These are phyloP conservation scores for Casuarina cunninghamiana DNA, from an alignment of 306 rosid genomes.

Conservation along the genomic window DNA sequence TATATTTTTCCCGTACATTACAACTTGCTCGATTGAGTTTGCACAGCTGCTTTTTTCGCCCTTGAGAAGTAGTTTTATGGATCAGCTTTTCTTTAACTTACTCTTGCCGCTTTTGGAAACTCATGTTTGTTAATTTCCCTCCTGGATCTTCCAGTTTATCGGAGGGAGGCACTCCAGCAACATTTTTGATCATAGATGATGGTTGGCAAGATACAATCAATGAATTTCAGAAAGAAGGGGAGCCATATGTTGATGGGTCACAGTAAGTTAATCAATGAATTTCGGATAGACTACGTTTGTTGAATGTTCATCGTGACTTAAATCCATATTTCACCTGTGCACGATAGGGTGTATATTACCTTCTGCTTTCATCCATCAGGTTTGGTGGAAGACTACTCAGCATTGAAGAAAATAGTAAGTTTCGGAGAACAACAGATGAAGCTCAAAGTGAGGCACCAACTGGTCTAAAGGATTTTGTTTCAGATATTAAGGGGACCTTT, in stretches of 20 bases:
- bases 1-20: not conserved
- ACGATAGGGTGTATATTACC: not conserved
- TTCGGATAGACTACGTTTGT: not conserved
- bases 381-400: conserved; percentile 43
- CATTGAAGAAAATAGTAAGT: conserved; percentile 39
- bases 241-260: conserved; percentile 43
- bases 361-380: conserved; percentile 24
- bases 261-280: conserved; percentile 29
- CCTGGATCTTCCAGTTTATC: conserved; percentile 30
- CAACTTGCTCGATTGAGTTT: not conserved
- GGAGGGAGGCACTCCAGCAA: conserved; percentile 47
- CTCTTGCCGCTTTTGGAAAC: not conserved
- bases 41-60: not conserved
- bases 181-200: conserved; percentile 42
- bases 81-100: not conserved
- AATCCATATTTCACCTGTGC: not conserved
- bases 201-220: conserved; percentile 47
- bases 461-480: conserved; percentile 39
- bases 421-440: conserved; percentile 19
- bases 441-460: conserved; percentile 29
- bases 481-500: conserved; percentile 35
- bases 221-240: conserved; percentile 49
- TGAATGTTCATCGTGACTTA: too few species aligned
- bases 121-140: not conserved
- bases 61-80: not conserved